phyloP scores from a whole-genome alignment of 257 asterid genomes.

The Asclepias syriaca region DNA sequence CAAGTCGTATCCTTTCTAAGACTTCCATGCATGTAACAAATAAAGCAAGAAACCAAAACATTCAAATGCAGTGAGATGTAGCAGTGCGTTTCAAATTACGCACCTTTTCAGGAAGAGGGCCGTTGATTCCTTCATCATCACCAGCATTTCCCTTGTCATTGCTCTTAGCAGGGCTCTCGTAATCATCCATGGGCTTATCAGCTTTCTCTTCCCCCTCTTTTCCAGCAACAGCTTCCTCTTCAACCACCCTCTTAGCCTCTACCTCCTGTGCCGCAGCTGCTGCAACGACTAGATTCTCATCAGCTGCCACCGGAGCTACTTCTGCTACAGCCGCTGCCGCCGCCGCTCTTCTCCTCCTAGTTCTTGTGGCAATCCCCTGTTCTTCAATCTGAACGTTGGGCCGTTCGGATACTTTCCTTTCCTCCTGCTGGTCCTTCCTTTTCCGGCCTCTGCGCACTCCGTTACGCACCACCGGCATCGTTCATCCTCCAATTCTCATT shows the following conservation, averaged over 20 bases:
- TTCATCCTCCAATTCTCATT: constrained; percentile 65
- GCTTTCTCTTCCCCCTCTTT: constrained; percentile 35
- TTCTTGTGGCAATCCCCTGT: constrained; percentile 53
- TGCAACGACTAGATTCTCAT: constrained; percentile 37
- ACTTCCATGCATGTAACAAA: not conserved
- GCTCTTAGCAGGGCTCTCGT: constrained; percentile 46
- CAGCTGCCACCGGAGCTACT: constrained; percentile 27
- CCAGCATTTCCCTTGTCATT: constrained; percentile 48
- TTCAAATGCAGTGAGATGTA: not conserved
- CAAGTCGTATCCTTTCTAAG: not conserved
- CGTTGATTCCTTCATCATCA: constrained; percentile 46
- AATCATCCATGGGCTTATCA: constrained; percentile 53
- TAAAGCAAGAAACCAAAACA: not conserved
- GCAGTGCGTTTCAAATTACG: constrained; percentile 8
- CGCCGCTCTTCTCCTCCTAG: constrained; percentile 54
- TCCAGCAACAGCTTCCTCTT: constrained; percentile 21
- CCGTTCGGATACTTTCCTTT: constrained; percentile 12
- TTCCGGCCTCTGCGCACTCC: constrained; percentile 74
- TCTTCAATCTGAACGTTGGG: constrained; percentile 29
- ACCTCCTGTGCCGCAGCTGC: constrained; percentile 30
- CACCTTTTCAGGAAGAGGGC: constrained; percentile 72
- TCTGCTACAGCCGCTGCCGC: constrained; percentile 33
- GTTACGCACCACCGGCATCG: constrained; percentile 76
- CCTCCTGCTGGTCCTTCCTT: constrained; percentile 17
- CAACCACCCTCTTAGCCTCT: constrained; percentile 33